Evolutionary conservation across 306 rosid genomes (phyloP).

Genomic region (Cyclanthera cordifolia): DNA sequence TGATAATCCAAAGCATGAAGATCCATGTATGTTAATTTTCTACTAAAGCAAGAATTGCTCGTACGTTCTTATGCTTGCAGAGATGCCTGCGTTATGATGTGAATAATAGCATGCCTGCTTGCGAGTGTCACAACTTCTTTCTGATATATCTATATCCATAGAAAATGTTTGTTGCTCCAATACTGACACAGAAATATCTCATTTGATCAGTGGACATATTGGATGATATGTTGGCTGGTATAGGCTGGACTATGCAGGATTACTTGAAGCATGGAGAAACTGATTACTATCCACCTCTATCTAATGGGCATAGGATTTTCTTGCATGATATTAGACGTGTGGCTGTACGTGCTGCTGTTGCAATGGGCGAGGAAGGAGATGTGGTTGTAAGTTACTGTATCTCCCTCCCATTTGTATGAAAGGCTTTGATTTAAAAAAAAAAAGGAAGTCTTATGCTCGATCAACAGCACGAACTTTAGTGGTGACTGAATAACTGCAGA

Average conservation of each 20-base stretch:
- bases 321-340: slow-evolving; percentile 83
- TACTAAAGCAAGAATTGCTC: background rate
- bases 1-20: slow-evolving; percentile 74
- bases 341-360: slow-evolving; percentile 89
- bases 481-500: background rate
- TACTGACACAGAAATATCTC: slow-evolving; percentile 15
- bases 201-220: slow-evolving; percentile 64
- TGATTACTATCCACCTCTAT: slow-evolving; percentile 93
- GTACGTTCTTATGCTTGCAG: background rate
- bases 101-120: background rate
- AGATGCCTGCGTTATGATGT: background rate
- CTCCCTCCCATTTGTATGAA: slow-evolving; percentile 17
- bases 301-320: slow-evolving; percentile 84
- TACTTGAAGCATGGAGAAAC: slow-evolving; percentile 81
- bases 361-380: slow-evolving; percentile 99
- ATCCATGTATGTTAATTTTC: slow-evolving; percentile 58
- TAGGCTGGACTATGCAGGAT: slow-evolving; percentile 97
- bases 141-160: background rate
- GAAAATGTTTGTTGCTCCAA: slow-evolving; percentile 15
- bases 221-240: slow-evolving; percentile 94
- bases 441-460: background rate
- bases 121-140: background rate
- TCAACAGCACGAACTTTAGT: background rate
- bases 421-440: background rate
- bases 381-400: slow-evolving; percentile 70